Conservation (phyloP, 441 rosid genomes). For the Populus tomentosa region DNA sequence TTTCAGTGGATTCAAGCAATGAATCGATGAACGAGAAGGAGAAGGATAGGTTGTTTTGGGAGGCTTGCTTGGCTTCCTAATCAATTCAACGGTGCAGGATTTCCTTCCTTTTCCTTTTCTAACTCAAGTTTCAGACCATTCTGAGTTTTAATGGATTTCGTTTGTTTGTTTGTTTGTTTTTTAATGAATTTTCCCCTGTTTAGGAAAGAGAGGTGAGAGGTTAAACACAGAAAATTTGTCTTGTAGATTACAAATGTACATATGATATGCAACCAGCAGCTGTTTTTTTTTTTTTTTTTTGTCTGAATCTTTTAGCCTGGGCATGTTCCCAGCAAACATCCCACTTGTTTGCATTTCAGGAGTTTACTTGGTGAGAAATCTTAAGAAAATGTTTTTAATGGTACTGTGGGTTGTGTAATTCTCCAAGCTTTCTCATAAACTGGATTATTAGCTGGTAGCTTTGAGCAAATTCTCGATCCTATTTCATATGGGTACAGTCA, state of each 20-base stretch:
- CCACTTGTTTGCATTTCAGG: too few relatives aligned
- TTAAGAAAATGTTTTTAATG: too few relatives aligned
- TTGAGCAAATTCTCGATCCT: too few relatives aligned
- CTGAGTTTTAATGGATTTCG: neutral
- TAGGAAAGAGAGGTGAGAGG: neutral
- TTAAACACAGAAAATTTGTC: neutral
- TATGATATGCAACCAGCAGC: neutral
- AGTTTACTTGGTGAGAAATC: too few relatives aligned
- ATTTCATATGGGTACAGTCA: too few relatives aligned
- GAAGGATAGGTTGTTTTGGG: conserved; percentile 74
- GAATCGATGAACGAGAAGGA: conserved; percentile 55
- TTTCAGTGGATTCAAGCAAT: conserved; percentile 31
- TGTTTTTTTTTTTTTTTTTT: too few relatives aligned
- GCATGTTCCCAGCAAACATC: too few relatives aligned
- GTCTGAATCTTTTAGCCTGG: too few relatives aligned
- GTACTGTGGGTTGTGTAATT: too few relatives aligned
- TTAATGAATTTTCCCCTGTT: neutral
- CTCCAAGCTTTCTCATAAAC: too few relatives aligned
- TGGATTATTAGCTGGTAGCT: too few relatives aligned
- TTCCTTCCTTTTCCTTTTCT: neutral
- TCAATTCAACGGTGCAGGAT: neutral
- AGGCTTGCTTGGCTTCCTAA: conserved; percentile 77
- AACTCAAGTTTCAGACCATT: neutral
- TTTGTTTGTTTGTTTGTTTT: neutral
- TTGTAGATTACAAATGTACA: conserved; percentile 2